These are phyloP conservation scores for Aeminium ludgeri DNA, from an alignment of 495 filamentous ascomycete genomes.

Conservation along the genomic window DNA sequence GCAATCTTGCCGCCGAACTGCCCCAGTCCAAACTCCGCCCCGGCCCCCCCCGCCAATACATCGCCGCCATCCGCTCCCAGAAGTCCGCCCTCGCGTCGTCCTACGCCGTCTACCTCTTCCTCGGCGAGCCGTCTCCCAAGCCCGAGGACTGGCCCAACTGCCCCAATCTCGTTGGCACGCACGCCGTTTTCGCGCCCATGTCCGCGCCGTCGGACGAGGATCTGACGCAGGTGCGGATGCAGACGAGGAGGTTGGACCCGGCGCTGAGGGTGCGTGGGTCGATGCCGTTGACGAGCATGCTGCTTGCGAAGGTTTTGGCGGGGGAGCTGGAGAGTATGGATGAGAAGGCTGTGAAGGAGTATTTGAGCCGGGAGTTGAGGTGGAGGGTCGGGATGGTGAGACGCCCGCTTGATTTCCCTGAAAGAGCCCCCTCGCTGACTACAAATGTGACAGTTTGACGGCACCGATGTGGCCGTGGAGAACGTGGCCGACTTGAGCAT, in stretches of 20 bases:
- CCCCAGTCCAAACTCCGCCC: constrained; percentile 1
- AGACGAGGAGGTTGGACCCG: constrained; percentile 1
- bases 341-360: constrained; percentile 26
- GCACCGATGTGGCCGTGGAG: constrained; percentile 16
- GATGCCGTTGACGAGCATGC: constrained; percentile 38
- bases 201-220: too few relatives aligned
- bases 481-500: constrained; percentile 22
- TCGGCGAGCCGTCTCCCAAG: constrained; percentile 33
- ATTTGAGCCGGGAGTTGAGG: constrained; percentile 30
- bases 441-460: constrained; percentile 17
- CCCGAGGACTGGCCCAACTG: constrained; percentile 27
- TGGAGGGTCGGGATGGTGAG: constrained; percentile 25
- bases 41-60: constrained; percentile 36
- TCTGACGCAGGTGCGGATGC: too few relatives aligned
- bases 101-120: constrained; percentile 44
- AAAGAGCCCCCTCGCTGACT: neutral
- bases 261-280: constrained; percentile 31
- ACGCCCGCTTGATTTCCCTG: neutral
- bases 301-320: constrained; percentile 28
- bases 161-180: constrained; percentile 35
- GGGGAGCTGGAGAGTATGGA: constrained; percentile 29
- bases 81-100: constrained; percentile 39
- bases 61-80: constrained; percentile 39
- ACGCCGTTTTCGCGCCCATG: constrained; percentile 32
- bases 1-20: neutral